Percentiles rank a stretch among this genome's conserved stretches.
Conservation (phyloP, 2,329 filamentous ascomycete genomes). For the Penicillium fuscoglaucum region DNA sequence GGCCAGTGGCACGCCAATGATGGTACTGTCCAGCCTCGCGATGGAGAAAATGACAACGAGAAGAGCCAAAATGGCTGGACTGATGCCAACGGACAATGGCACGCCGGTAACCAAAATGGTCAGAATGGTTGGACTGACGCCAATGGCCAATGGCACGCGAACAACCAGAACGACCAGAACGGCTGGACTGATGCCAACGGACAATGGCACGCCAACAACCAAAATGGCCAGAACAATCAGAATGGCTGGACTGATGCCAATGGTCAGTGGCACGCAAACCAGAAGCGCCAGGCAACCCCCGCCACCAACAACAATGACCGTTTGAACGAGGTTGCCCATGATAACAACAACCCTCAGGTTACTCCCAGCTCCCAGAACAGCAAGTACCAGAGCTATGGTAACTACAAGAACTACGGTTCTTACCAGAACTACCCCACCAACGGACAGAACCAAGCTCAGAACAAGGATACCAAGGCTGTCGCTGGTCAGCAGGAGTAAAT, state of each 20-base stretch:
- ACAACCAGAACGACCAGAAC: not conserved
- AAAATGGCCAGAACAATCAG: conserved; percentile 6
- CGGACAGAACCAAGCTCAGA: conserved; percentile 4
- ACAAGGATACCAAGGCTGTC: conserved; percentile 5
- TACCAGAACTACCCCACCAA: conserved; percentile 7
- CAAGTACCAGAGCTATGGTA: conserved; percentile 4
- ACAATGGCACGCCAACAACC: conserved; percentile 16
- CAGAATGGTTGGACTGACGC: conserved; percentile 16
- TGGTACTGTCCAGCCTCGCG: no score
- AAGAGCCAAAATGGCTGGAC: no score
- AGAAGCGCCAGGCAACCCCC: not conserved
- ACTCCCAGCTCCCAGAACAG: conserved; percentile 2
- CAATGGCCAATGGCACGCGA: conserved; percentile 4
- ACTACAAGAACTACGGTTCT: conserved; percentile 10
- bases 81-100: no score
- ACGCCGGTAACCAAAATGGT: not conserved
- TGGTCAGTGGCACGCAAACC: conserved; percentile 13
- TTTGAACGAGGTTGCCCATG: not conserved
- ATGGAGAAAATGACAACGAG: no score
- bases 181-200: no score
- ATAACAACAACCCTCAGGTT: conserved; percentile 1
- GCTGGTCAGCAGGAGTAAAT: conserved; percentile 8
- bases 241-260: conserved; percentile 16
- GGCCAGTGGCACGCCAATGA: conserved; percentile 17
- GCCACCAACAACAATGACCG: not conserved